Evolutionary conservation across 2,329 filamentous ascomycete species (phyloP).

Genomic region (Myriosclerotinia duriaeana): DNA sequence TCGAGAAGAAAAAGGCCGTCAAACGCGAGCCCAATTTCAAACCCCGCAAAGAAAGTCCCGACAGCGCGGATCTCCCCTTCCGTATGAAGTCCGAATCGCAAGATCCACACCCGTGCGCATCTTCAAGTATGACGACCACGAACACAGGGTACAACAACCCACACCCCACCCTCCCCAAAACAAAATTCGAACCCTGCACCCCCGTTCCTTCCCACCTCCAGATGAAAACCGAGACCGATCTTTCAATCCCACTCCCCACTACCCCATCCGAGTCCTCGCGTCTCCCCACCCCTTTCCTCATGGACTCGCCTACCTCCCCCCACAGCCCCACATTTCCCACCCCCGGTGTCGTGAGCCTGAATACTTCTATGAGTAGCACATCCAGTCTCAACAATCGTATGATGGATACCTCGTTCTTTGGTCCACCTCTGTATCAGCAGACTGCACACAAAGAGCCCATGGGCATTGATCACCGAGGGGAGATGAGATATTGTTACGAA

Average conservation of each 20-base stretch:
- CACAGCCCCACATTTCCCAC: not conserved
- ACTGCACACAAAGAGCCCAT: not conserved
- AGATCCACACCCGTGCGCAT: not conserved
- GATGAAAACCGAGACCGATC: slow-evolving; percentile 14
- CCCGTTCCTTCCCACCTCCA: not conserved
- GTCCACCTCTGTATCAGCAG: not conserved
- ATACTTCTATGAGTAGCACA: not conserved
- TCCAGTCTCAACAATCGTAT: not conserved
- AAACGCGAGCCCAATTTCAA: slow-evolving; percentile 19
- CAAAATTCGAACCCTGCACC: not conserved
- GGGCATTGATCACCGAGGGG: not conserved
- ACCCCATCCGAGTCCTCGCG: not conserved
- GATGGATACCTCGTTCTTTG: not conserved
- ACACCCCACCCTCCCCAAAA: not conserved
- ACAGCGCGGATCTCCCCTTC: slow-evolving; percentile 1
- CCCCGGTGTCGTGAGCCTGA: not conserved
- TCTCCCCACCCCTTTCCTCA: slow-evolving; percentile 1
- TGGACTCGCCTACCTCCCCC: slow-evolving; percentile 2
- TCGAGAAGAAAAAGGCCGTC: slow-evolving; percentile 29
- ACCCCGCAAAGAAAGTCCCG: not conserved
- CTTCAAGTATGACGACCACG: not conserved
- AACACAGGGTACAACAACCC: not conserved
- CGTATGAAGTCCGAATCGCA: not conserved
- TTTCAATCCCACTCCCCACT: not conserved
- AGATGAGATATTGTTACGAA: slow-evolving; percentile 1